Evolutionary conservation across 2,329 filamentous ascomycete genomes (phyloP), one percentile per base, ranked within the genome.

Genomic region (Fusarium illudens): DNA sequence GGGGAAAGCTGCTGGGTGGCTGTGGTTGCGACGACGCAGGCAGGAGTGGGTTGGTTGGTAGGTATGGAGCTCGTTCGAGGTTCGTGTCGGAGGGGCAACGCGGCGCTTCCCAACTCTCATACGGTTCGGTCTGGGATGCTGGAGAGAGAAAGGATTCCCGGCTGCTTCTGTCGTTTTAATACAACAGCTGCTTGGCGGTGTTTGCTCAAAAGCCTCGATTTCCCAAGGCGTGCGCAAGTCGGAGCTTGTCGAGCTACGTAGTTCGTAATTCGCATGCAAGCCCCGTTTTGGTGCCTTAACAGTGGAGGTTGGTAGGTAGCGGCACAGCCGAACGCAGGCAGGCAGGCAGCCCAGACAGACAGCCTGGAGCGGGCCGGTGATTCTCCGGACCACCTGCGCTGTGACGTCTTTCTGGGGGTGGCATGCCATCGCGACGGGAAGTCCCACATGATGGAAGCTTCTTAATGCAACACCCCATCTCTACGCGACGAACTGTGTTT

Each of bases 201-300:
- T 44, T 44, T 15, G 39, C 39, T 44, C 39, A 48, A 50, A 52
- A 48, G 50, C 27, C 29, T 20, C 12, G 58, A 62, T 54, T 64
- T 67, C 42, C 51, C 54, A 59, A 49, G 63, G 46, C 48, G 52
- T 54, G 44, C 68, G 62, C 52, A 69, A 71, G 67, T 64, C 61
- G 71, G 68, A 69, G 67, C 63, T 70, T 60, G 65, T 64, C 56
- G 60, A 74, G 72, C 72, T 73, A 66, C 54, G 67, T 69, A 60
- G 69, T 70, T 66, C 60, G 65, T 67, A 63, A 58, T 70, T 70
- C 62, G 58, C 62, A 67, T 69, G 65, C 69, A 71, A 44, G 64
- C 69, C 60, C 65, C 63, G 64, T 68, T 67, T 25, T 33, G 61
- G 30, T 66, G 49, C 60, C 60, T 66, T 60, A 53, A 54, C 58